Conservation (phyloP, 2,329 filamentous ascomycete genomes). For the Davidsoniella virescens region DNA sequence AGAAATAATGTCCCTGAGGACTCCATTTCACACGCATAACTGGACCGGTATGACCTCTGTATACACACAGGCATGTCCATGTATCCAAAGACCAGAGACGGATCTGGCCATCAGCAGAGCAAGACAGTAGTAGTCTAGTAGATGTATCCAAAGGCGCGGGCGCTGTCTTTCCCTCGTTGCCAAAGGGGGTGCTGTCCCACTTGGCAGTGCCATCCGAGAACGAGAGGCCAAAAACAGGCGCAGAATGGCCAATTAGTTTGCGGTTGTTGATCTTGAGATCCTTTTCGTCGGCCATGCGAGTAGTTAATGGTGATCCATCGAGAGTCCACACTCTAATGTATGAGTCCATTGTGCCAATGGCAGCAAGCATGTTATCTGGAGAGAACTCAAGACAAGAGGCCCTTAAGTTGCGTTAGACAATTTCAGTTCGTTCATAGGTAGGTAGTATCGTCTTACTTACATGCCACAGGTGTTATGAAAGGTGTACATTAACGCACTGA, state of each 20-base stretch:
- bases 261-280: constrained; percentile 44
- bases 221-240: constrained; percentile 72
- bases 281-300: constrained; percentile 42
- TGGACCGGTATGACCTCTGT: constrained; percentile 81
- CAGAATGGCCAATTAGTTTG: constrained; percentile 77
- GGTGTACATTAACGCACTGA: constrained; percentile 94
- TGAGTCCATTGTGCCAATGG: constrained; percentile 79
- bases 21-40: constrained; percentile 82
- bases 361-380: constrained; percentile 72
- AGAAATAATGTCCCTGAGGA: constrained; percentile 89
- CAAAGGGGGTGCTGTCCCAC: constrained; percentile 32
- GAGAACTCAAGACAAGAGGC: constrained; percentile 94
- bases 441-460: constrained; percentile 31
- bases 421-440: neutral
- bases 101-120: constrained; percentile 72
- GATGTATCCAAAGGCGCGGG: constrained; percentile 31
- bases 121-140: constrained; percentile 69
- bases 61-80: constrained; percentile 84
- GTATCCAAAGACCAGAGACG: constrained; percentile 86
- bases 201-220: constrained; percentile 60
- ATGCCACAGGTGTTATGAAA: constrained; percentile 92
- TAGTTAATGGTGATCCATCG: constrained; percentile 65
- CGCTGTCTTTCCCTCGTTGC: constrained; percentile 28
- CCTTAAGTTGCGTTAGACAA: constrained; percentile 26
- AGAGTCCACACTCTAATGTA: constrained; percentile 92